Evolutionary conservation across 345 rosid species (phyloP), one percentile per base, ranked within the genome.

Genomic region (Pseudoturritis turrita): DNA sequence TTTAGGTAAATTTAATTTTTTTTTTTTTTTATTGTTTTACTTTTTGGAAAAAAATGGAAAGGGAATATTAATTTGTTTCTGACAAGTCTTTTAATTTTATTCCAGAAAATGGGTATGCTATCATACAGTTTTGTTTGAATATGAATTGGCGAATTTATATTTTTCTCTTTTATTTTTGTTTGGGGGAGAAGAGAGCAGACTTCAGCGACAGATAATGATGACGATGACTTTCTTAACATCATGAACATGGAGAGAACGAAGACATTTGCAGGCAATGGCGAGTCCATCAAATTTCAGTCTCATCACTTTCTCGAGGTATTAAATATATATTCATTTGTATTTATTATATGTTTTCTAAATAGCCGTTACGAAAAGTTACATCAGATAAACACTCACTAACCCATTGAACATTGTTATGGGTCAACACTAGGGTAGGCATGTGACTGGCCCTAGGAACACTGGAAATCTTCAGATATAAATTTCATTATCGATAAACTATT

Each of bases 181-280:
- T 65, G 10, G 56, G 63, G 62, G 11, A 60, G 70, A 61, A 75
- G 79, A 75, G 74, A 62, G 69, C 74, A 75, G 79, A 75, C 62
- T 74, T 68, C 64, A 68, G 78, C 25, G 35, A 74, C 53, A 18
- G 78, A 62, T 75, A 75, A 75, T 75, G 79, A 75, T 75, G 73
- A 67, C 73, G 46, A 74, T 59, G 79, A 75, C 79, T 75, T 75
- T 75, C 70, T 62, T 44, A 68, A 62, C 74, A 68, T 68, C 79
- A 68, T 62, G 74, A 75, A 75, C 69, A 60, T 75, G 51, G 79
- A 69, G 65, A 75, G 79, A 75, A 62, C 70, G 57, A 75, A 68
- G 43, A 75, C 74, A 68, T 68, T 75, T 68, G 79, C 69, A 69
- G 65, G 70, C 79, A 25, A 23, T 62, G 52, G 59, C 65, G 75